Evolutionary conservation across 1,139 yeast genomes (phyloP).

Genomic region (Suhomyces taliae): DNA sequence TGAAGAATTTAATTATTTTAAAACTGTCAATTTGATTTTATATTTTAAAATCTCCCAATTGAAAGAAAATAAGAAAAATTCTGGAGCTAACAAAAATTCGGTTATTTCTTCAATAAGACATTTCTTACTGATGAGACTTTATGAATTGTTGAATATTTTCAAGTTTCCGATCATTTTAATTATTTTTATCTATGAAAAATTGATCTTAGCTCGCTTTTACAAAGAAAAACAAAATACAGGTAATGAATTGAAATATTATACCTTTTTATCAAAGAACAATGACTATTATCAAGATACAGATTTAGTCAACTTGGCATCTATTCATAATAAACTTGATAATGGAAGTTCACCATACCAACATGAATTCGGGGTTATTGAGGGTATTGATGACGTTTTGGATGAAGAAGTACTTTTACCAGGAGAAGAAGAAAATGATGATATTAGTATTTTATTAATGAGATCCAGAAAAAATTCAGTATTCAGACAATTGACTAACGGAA

Average conservation of each 20-base stretch:
- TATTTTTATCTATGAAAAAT: conserved; percentile 35
- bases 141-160: conserved; percentile 23
- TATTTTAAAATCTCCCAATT: conserved; percentile 25
- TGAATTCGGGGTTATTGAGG: conserved; percentile 17
- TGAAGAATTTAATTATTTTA: conserved; percentile 45
- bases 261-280: conserved; percentile 32
- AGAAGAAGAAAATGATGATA: conserved; percentile 18
- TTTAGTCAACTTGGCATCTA: conserved; percentile 19
- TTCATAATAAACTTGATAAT: conserved; percentile 5
- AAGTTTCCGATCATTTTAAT: conserved; percentile 37
- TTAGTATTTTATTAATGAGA: conserved; percentile 21
- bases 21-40: conserved; percentile 39
- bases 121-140: conserved; percentile 5
- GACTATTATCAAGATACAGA: conserved; percentile 34
- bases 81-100: background rate
- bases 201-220: conserved; percentile 20
- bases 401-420: conserved; percentile 9
- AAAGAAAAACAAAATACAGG: conserved; percentile 12
- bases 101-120: conserved; percentile 2
- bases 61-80: conserved; percentile 6
- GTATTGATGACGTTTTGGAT: conserved; percentile 19
- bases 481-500: conserved; percentile 8
- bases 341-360: conserved; percentile 11
- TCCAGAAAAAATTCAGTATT: conserved; percentile 25
- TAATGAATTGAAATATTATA: conserved; percentile 33